phyloP scores from a whole-genome alignment of 2,329 filamentous ascomycete species.

The Lecanicillium sp. region DNA sequence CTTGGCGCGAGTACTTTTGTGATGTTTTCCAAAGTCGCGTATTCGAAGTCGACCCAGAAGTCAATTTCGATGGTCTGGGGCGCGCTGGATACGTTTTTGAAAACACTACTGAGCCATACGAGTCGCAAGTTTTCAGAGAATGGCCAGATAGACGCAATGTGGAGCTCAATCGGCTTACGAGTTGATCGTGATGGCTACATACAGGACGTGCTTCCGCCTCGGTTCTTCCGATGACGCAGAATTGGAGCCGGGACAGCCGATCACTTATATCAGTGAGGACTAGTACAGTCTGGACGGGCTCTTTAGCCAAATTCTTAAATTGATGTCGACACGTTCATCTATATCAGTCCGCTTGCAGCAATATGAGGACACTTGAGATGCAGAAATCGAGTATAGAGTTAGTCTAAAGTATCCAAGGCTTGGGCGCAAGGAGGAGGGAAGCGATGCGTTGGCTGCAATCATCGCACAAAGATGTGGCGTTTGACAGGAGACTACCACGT shows the following conservation, averaged over 20 bases:
- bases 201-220: slow-evolving; percentile 6
- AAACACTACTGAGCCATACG: not conserved
- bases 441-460: not conserved
- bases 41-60: slow-evolving; percentile 3
- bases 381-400: not conserved
- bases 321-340: not conserved
- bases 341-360: not conserved
- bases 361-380: slow-evolving; percentile 4
- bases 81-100: slow-evolving; percentile 6
- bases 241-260: slow-evolving; percentile 5
- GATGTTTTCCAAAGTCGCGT: slow-evolving; percentile 2
- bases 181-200: slow-evolving; percentile 2
- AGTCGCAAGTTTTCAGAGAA: not conserved
- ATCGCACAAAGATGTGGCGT: not conserved
- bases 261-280: slow-evolving; percentile 2
- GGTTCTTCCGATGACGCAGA: slow-evolving; percentile 5
- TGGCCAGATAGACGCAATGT: slow-evolving; percentile 4
- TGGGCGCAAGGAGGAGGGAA: not conserved
- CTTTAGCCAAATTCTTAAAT: slow-evolving; percentile 25
- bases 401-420: not conserved
- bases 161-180: slow-evolving; percentile 7
- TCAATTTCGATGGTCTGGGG: slow-evolving; percentile 7
- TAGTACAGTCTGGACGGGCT: slow-evolving; percentile 4
- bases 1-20: too few relatives aligned
- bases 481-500: too few relatives aligned